Evolutionary conservation across 257 asterid genomes (phyloP).

Genomic region (Solanum megistacrolobum): DNA sequence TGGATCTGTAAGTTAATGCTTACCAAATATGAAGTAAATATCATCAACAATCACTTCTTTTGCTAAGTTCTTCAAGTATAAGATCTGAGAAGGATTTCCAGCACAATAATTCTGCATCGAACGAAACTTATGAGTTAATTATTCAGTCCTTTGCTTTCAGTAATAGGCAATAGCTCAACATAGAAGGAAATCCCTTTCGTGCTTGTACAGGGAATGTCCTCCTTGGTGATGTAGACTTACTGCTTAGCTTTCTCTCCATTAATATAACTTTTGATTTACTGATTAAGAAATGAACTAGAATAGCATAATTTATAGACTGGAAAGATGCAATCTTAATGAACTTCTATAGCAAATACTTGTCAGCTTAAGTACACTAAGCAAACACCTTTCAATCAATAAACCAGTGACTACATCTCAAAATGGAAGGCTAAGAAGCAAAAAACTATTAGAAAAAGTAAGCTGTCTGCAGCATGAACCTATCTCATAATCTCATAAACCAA

Average conservation of each 20-base stretch:
- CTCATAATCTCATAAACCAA: neutral
- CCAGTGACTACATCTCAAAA: neutral
- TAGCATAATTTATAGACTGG: neutral
- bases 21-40: conserved; percentile 75
- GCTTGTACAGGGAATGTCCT: neutral
- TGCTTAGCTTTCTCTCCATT: neutral
- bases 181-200: neutral
- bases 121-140: neutral
- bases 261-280: neutral
- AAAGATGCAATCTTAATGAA: neutral
- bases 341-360: neutral
- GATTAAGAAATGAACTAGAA: neutral
- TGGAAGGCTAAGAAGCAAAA: neutral
- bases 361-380: neutral
- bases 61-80: conserved; percentile 83
- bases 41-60: conserved; percentile 83
- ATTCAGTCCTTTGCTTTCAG: neutral
- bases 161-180: neutral
- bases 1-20: conserved; percentile 13
- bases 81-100: conserved; percentile 71
- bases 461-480: neutral
- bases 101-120: conserved; percentile 67
- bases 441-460: neutral
- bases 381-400: neutral
- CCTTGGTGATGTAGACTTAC: neutral